phyloP scores from a whole-genome alignment of 768 basidiomycete genomes.

The Mycena galericulata region DNA sequence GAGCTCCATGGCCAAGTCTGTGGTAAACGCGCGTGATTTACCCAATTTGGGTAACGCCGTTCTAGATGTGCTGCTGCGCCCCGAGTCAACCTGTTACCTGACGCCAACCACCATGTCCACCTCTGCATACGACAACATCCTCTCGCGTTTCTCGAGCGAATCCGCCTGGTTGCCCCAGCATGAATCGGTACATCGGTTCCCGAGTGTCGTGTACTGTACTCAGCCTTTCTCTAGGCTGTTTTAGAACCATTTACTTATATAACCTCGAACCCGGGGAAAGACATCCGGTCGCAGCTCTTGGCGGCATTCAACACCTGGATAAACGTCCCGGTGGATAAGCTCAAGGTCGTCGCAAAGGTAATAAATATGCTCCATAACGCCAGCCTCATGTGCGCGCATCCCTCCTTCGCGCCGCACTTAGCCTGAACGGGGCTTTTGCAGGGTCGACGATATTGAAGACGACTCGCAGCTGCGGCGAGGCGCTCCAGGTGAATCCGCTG shows the following conservation, averaged over 20 bases:
- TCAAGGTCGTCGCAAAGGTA: conserved; percentile 80
- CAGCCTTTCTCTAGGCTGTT: conserved; percentile 53
- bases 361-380: conserved; percentile 97
- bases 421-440: conserved; percentile 43
- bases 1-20: no score
- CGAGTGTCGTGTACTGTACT: neutral
- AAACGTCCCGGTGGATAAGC: conserved; percentile 77
- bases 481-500: conserved; percentile 66
- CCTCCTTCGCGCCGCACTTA: neutral
- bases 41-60: no score
- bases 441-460: conserved; percentile 96
- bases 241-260: conserved; percentile 93
- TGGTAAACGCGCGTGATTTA: no score
- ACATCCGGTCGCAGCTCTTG: conserved; percentile 88
- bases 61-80: no score
- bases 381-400: conserved; percentile 78
- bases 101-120: conserved; percentile 29
- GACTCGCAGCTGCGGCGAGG: conserved; percentile 90
- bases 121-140: conserved; percentile 56
- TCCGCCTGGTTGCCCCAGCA: conserved; percentile 51
- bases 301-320: conserved; percentile 96
- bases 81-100: no score
- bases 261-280: conserved; percentile 89
- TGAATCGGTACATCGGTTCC: conserved; percentile 45
- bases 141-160: conserved; percentile 44